phyloP scores from a whole-genome alignment of 257 asterid genomes.

The Solanum lycopersicoides region DNA sequence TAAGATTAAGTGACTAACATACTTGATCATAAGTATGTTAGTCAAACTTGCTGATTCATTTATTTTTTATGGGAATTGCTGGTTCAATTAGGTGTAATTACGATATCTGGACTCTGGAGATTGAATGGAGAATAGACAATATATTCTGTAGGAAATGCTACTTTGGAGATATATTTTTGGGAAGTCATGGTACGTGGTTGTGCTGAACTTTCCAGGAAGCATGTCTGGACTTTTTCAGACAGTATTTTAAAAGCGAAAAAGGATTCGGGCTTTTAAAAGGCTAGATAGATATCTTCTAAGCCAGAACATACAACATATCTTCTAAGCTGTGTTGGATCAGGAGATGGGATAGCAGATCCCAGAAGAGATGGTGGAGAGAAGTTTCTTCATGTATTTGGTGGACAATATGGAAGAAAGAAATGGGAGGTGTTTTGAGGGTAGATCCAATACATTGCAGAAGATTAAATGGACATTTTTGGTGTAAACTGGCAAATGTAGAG shows the following conservation, averaged over 20 bases:
- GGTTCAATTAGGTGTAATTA: not conserved
- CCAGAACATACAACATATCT: not conserved
- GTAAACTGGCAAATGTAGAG: not conserved
- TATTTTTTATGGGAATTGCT: not conserved
- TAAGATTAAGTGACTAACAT: not conserved
- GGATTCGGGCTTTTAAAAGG: not conserved
- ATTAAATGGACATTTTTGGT: not conserved
- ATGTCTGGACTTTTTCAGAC: not conserved
- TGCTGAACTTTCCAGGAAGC: not conserved
- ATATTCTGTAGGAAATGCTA: not conserved
- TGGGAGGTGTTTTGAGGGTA: not conserved
- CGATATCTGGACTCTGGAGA: not conserved
- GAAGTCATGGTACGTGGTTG: not conserved
- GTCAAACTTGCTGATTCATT: not conserved
- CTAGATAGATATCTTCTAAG: not conserved
- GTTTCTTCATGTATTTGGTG: not conserved
- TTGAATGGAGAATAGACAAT: not conserved
- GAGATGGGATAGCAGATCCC: not conserved
- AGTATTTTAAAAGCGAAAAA: not conserved
- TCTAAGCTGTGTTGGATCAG: not conserved
- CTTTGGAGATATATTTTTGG: not conserved
- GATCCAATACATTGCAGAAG: not conserved
- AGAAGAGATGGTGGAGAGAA: not conserved
- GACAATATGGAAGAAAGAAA: not conserved
- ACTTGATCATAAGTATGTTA: not conserved